Base-by-base conservation (phyloP, 1,284 basidiomycete genomes). In the Sutorius eximius region DNA sequence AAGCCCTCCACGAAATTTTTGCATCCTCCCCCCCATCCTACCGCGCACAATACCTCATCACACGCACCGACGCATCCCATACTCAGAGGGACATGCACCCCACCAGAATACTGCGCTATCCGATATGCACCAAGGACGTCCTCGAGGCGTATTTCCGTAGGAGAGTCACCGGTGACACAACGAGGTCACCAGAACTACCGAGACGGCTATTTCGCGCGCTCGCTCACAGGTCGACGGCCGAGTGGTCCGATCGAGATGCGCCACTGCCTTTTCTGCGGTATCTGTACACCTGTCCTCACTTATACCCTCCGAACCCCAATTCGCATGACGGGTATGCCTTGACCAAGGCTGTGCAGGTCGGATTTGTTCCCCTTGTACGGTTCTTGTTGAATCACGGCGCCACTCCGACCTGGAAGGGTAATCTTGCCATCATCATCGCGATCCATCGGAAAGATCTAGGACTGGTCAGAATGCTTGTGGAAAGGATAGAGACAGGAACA, bases 281-380 rank as follows among this genome's bases (percentile, higher is more conserved):
- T 62, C 71, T 90, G 11, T 83, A 78, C 60, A 56, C 62, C 18
- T 73, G 73, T 36, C 72, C 77, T 8, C 69, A 70, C 1, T 64
- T 81, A 11, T 69, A 68, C 8, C 63, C 61, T 53, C 81, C 74
- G 33, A 75, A 83, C 33, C 62, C 78, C 10, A 82, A 93, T 67
- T 79, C 86, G 7, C 77, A 87, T 68, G 77, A 82, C 2, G 92
- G 91, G 1, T 95, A 93, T 62, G 85, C 88, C 0, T 80, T 95
- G 32, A 84, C 83, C 10, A 85, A 82, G 56, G 89, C 92, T 2
- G 89, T 92, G 0, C 77, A 86, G 44, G 82, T 80, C 0, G 75
- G 76, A 13, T 86, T 86, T 60, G 61, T 78, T 0, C 82, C 84
- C 2, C 79, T 95, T 5, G 76, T 93, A 3, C 74, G 71, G 38